Conservation (phyloP, 306 rosid genomes). For the Sphenostylis stenocarpa region DNA sequence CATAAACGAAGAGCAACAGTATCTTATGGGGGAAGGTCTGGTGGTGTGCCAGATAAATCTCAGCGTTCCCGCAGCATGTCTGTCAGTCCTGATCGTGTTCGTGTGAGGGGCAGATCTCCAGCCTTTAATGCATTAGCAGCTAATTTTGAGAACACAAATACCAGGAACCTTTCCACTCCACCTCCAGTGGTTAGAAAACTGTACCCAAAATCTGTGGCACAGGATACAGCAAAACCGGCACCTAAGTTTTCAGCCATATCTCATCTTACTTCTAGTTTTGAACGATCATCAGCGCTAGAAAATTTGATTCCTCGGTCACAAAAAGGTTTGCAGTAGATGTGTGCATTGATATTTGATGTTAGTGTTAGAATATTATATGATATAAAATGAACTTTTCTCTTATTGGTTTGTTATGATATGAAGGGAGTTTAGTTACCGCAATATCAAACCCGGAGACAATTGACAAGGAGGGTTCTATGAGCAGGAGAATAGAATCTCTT, state of each 20-base stretch:
- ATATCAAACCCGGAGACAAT: slow-evolving; percentile 49
- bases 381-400: slow-evolving; percentile 3
- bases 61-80: slow-evolving; percentile 98
- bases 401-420: slow-evolving; percentile 33
- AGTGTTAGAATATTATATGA: slow-evolving; percentile 3
- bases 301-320: slow-evolving; percentile 71
- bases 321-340: slow-evolving; percentile 51
- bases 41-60: slow-evolving; percentile 75
- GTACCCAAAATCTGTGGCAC: slow-evolving; percentile 74
- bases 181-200: slow-evolving; percentile 85
- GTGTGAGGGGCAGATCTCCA: slow-evolving; percentile 97
- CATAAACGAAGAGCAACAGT: slow-evolving; percentile 76
- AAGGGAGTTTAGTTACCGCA: slow-evolving; percentile 49
- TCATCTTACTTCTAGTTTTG: slow-evolving; percentile 66
- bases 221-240: slow-evolving; percentile 55
- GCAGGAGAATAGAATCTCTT: slow-evolving; percentile 59
- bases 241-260: slow-evolving; percentile 72
- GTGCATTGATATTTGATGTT: slow-evolving; percentile 22
- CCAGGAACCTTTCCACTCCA: slow-evolving; percentile 94
- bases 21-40: slow-evolving; percentile 83
- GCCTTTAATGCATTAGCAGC: slow-evolving; percentile 96
- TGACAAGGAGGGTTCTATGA: slow-evolving; percentile 48
- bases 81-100: slow-evolving; percentile 86
- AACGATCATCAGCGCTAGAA: slow-evolving; percentile 64
- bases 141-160: slow-evolving; percentile 68